These are phyloP conservation scores for Ogataea ramenticola DNA, from an alignment of 805 yeast genomes.

Conservation along the genomic window DNA sequence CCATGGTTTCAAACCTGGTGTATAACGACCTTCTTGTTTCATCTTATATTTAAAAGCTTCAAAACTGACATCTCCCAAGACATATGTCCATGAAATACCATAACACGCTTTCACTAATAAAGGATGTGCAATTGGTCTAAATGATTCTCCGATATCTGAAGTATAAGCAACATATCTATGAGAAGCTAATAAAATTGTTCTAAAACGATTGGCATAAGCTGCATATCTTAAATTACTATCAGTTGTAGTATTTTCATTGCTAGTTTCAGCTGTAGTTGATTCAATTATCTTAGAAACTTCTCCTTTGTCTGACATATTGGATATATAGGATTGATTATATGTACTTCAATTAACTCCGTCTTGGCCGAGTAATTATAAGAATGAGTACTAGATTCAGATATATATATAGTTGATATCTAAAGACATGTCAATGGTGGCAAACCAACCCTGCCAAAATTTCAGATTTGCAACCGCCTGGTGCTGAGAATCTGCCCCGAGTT, in stretches of 20 bases:
- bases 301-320: not conserved
- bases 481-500: too few relatives aligned
- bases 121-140: constrained; percentile 76
- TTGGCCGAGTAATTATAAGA: too few relatives aligned
- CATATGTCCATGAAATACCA: constrained; percentile 69
- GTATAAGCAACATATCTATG: constrained; percentile 84
- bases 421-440: too few relatives aligned
- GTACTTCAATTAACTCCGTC: too few relatives aligned
- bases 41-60: constrained; percentile 67
- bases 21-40: constrained; percentile 57
- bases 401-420: too few relatives aligned
- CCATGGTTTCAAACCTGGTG: constrained; percentile 65
- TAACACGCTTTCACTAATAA: constrained; percentile 56
- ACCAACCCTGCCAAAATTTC: too few relatives aligned
- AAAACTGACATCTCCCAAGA: constrained; percentile 66
- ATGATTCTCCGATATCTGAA: constrained; percentile 81
- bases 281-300: constrained; percentile 1
- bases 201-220: constrained; percentile 69
- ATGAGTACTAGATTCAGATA: too few relatives aligned
- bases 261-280: not conserved
- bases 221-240: constrained; percentile 53
- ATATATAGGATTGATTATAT: not conserved
- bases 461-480: too few relatives aligned
- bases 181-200: constrained; percentile 65
- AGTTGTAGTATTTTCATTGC: not conserved